These are phyloP conservation scores for Vitis hybrid DNA, from an alignment of 177 flowering plant species.

Conservation along the genomic window DNA sequence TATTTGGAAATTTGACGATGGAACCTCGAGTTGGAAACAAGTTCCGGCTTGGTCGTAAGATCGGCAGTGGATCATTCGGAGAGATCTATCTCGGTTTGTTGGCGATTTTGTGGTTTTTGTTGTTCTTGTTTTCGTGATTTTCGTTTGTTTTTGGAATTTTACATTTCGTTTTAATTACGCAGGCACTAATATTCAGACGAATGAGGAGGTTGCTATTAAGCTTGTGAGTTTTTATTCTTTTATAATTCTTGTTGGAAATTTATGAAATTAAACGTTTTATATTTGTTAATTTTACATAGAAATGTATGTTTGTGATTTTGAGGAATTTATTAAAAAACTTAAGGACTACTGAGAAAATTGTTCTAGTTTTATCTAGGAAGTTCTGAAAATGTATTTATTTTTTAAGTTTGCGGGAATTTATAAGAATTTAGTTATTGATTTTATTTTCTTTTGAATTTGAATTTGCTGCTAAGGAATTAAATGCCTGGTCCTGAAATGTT, in stretches of 20 bases:
- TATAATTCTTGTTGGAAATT: background rate
- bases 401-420: background rate
- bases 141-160: background rate
- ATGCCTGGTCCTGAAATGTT: too few relatives aligned
- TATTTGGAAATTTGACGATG: slow-evolving; percentile 18
- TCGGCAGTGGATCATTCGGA: slow-evolving; percentile 54
- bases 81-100: slow-evolving; percentile 52
- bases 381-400: background rate
- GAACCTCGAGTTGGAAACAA: slow-evolving; percentile 48
- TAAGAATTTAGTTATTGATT: background rate
- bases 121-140: background rate
- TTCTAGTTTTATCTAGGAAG: background rate
- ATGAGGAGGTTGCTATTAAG: slow-evolving; percentile 55
- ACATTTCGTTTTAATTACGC: background rate
- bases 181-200: slow-evolving; percentile 52
- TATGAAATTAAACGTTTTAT: background rate
- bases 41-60: slow-evolving; percentile 48
- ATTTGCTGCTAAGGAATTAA: too few relatives aligned
- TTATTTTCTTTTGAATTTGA: background rate
- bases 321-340: background rate
- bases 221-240: slow-evolving; percentile 36
- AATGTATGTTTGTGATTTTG: background rate
- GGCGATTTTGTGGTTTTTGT: background rate
- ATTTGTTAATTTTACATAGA: background rate
- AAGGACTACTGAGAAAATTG: background rate